Conservation (phyloP, 345 rosid species). For the Eucalyptus viminalis region DNA sequence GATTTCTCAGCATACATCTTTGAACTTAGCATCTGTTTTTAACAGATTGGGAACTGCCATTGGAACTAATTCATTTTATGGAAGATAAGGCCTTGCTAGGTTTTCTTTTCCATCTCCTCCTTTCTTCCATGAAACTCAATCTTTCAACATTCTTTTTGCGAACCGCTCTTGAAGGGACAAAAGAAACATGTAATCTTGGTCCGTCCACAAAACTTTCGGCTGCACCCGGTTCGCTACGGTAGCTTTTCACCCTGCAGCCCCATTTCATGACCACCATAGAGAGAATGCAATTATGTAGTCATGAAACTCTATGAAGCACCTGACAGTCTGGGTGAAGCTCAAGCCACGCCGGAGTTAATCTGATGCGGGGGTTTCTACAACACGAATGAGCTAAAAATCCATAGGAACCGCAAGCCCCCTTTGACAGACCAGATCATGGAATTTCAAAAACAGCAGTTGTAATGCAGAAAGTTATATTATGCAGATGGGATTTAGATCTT, state of each 20-base stretch:
- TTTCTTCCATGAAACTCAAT: neutral
- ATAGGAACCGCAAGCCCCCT: neutral
- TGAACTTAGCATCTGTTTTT: neutral
- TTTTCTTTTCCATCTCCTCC: neutral
- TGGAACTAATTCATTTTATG: neutral
- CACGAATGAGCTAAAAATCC: neutral
- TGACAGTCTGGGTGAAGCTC: neutral
- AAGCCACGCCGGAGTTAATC: neutral
- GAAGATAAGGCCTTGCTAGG: neutral
- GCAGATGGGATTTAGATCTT: neutral
- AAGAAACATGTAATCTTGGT: neutral
- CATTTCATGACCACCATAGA: neutral
- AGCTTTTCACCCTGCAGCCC: neutral
- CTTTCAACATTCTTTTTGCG: neutral
- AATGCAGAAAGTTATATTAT: neutral
- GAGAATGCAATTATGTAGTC: neutral
- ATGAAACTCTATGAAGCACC: neutral
- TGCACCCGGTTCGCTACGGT: neutral
- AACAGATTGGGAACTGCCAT: neutral
- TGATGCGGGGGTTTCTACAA: neutral
- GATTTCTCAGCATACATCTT: neutral
- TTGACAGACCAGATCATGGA: neutral
- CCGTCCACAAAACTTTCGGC: rapidly evolving
- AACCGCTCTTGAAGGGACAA: neutral
- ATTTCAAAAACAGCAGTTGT: neutral